Evolutionary conservation across 345 rosid species (phyloP).

Genomic region (Garcia nutans): DNA sequence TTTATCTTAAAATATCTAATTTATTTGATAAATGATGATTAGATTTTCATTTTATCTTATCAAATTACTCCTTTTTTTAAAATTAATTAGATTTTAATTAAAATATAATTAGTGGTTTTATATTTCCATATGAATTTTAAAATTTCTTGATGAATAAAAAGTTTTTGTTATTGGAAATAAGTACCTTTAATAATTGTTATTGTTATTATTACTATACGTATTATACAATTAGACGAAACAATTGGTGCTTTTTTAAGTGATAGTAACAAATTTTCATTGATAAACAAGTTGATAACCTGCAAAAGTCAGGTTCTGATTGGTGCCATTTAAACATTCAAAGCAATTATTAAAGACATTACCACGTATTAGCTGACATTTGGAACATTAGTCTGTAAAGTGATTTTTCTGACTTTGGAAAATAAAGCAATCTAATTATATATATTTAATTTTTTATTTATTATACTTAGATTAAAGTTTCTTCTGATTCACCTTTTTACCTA

Average conservation of each 20-base stretch:
- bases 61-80: no score
- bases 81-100: no score
- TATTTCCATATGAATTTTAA: no score
- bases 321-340: conserved; percentile 5
- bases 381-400: conserved; percentile 8
- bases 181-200: no score
- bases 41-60: no score
- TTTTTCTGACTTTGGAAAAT: neutral
- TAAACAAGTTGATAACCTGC: neutral
- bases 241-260: conserved; percentile 1
- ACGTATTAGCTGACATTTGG: conserved; percentile 17
- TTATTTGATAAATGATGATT: no score
- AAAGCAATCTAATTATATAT: no score
- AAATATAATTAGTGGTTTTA: no score
- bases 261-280: neutral
- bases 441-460: neutral
- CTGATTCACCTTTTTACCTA: neutral
- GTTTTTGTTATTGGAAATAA: no score
- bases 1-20: no score
- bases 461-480: conserved; percentile 10
- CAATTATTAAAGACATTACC: conserved; percentile 7
- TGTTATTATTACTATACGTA: no score
- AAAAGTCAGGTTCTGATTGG: conserved; percentile 12
- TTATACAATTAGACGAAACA: neutral
- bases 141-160: no score